Percentiles rank a stretch among this genome's conserved stretches.
Conservation (phyloP, 2,329 filamentous ascomycete species). For the Diatrype stigma region DNA sequence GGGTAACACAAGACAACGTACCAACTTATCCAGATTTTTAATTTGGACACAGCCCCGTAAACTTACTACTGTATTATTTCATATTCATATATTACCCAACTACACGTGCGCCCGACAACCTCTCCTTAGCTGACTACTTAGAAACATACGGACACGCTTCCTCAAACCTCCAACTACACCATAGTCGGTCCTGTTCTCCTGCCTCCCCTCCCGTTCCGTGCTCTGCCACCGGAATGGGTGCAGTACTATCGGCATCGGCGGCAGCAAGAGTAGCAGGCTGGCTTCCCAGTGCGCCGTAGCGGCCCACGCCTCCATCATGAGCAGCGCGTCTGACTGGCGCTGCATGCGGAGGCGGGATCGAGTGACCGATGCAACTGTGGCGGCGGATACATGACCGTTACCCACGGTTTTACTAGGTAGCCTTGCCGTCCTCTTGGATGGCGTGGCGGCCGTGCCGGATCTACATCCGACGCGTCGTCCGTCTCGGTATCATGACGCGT, state of each 20-base stretch:
- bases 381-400: too few species aligned
- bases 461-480: conserved; percentile 10
- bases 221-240: conserved; percentile 13
- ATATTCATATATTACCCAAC: too few species aligned
- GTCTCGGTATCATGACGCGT: conserved; percentile 12
- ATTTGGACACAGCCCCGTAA: too few species aligned
- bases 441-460: conserved; percentile 9
- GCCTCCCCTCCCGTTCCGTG: conserved; percentile 1
- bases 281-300: too few species aligned
- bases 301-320: not conserved
- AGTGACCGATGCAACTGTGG: conserved; percentile 11
- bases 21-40: too few species aligned
- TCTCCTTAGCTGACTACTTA: conserved; percentile 13
- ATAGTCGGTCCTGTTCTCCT: conserved; percentile 4
- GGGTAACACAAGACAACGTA: too few species aligned
- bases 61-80: too few species aligned
- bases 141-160: conserved; percentile 6
- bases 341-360: conserved; percentile 14
- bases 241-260: conserved; percentile 8
- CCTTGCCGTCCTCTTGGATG: conserved; percentile 8
- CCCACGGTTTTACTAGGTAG: too few species aligned
- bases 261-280: conserved; percentile 1
- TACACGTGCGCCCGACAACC: too few species aligned
- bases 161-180: conserved; percentile 8
- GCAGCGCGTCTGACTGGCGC: not conserved